Evolutionary conservation across 2,329 filamentous ascomycete species (phyloP).

Genomic region (Fusarium sp.): DNA sequence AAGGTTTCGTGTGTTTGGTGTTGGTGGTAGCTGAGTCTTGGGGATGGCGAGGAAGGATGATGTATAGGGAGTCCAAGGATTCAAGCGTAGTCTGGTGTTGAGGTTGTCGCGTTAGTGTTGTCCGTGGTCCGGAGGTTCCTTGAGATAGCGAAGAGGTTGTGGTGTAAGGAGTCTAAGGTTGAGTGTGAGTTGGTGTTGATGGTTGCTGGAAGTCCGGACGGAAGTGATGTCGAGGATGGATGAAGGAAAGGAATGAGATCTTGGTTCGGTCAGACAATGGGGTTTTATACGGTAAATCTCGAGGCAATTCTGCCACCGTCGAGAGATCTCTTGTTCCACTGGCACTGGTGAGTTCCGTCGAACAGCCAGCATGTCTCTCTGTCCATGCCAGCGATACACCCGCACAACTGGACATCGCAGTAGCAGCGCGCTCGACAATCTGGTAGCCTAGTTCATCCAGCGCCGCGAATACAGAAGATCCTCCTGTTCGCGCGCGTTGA

Average conservation of each 20-base stretch:
- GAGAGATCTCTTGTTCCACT: background rate
- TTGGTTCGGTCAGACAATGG: no score
- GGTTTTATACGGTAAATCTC: background rate
- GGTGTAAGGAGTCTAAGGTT: background rate
- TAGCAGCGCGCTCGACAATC: rapidly evolving
- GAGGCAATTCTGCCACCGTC: background rate
- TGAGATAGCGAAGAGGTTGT: no score
- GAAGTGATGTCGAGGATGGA: background rate
- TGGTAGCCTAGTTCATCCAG: rapidly evolving
- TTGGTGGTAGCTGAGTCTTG: no score
- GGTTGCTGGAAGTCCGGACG: no score
- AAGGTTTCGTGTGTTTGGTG: no score
- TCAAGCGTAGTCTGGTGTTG: no score
- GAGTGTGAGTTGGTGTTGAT: background rate
- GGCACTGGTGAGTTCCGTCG: background rate
- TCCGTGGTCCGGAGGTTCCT: no score
- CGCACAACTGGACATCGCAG: rapidly evolving
- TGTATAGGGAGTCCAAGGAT: no score
- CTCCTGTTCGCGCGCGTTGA: background rate
- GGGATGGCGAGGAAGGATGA: no score
- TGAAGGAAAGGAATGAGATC: background rate
- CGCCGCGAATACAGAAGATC: background rate
- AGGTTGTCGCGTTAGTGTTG: no score
- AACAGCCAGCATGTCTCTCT: rapidly evolving
- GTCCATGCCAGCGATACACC: background rate